Base-by-base conservation (phyloP, 148 eudicot genomes). In the Amaranthus cruentus region DNA sequence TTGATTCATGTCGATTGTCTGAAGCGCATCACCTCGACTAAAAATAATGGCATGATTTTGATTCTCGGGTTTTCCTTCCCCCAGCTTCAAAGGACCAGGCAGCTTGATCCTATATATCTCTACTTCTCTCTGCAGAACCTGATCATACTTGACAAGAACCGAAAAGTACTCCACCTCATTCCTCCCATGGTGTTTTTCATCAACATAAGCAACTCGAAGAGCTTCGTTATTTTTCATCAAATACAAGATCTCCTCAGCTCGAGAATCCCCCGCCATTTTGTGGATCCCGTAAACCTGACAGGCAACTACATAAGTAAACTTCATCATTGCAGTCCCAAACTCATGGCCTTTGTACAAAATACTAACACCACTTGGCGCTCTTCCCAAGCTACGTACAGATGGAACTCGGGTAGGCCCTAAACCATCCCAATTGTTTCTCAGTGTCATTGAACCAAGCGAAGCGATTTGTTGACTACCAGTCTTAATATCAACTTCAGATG, bases 1-100 rank as follows among this genome's bases (percentile, higher is more conserved):
- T 73, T 94, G 97, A 69, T 94, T 94, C 98, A 94, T 94, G 83
- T 94, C 98, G 56, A 94, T 94, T 47, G 98, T 88, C 77, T 94
- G 98, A 70, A 94, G 58, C 14, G 98, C 98, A 76, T 94, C 98
- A 42, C 98, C 98, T 46, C 98, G 87, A 4, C 97, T 94, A 75
- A 94, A 94, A 56, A 94, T 88, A 62, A 91, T 85, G 57, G 98
- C 97, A 67, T 94, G 98, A 84, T 94, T 94, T 75, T 94, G 98
- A 79, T 94, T 94, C 83, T 94, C 98, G 0, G 98, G 98, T 68
- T 94, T 91, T 64, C 97, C 98, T 84, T 89, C 98, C 9, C 98
- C 98, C 12, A 94, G 86, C 81, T 89, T 94, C 84, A 89, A 56
- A 2, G 90, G 93, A 53, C 98, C 98, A 48, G 98, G 98, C 72